A percentile compares a stretch with the other conserved stretches of the same genome.
Conservation (phyloP, 768 basidiomycete genomes). For the Leccinum broughii region DNA sequence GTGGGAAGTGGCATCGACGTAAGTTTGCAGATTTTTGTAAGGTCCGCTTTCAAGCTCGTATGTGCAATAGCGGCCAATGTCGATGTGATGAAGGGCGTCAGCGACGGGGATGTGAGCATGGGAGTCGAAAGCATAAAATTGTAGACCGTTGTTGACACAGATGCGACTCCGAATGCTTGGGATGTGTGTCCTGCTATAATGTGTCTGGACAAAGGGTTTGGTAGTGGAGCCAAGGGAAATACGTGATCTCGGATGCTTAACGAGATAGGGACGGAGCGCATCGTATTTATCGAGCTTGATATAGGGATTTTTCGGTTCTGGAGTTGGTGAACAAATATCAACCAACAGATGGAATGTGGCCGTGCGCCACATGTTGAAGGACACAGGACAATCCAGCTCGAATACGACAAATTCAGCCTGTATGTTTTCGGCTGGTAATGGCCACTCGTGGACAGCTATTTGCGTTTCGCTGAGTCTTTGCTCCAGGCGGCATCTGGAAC, state of each 20-base stretch:
- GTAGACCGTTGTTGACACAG: slow-evolving; percentile 32
- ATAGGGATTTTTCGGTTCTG: slow-evolving; percentile 9
- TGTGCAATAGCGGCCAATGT: slow-evolving; percentile 29
- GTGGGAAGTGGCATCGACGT: slow-evolving; percentile 36
- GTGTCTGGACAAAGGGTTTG: slow-evolving; percentile 29
- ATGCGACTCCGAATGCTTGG: slow-evolving; percentile 20
- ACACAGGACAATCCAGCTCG: slow-evolving; percentile 31
- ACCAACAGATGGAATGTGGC: slow-evolving; percentile 40
- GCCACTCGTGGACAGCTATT: slow-evolving; percentile 48
- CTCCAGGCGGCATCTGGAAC: slow-evolving; percentile 33
- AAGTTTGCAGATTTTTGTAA: slow-evolving; percentile 39
- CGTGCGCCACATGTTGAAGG: slow-evolving; percentile 45
- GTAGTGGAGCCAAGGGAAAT: slow-evolving; percentile 24
- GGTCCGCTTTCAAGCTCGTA: slow-evolving; percentile 30
- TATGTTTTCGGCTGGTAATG: slow-evolving; percentile 34
- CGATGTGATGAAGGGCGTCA: slow-evolving; percentile 6
- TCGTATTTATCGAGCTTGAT: slow-evolving; percentile 15
- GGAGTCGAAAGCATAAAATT: slow-evolving; percentile 31
- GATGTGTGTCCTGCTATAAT: slow-evolving; percentile 27
- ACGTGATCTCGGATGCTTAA: slow-evolving; percentile 18
- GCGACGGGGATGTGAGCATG: slow-evolving; percentile 10
- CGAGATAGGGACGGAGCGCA: slow-evolving; percentile 13
- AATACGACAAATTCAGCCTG: slow-evolving; percentile 25
- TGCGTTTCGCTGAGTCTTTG: slow-evolving; percentile 20
- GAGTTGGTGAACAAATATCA: slow-evolving; percentile 32